Conservation (phyloP, 305 asterid genomes). For the Plantago rigida region DNA sequence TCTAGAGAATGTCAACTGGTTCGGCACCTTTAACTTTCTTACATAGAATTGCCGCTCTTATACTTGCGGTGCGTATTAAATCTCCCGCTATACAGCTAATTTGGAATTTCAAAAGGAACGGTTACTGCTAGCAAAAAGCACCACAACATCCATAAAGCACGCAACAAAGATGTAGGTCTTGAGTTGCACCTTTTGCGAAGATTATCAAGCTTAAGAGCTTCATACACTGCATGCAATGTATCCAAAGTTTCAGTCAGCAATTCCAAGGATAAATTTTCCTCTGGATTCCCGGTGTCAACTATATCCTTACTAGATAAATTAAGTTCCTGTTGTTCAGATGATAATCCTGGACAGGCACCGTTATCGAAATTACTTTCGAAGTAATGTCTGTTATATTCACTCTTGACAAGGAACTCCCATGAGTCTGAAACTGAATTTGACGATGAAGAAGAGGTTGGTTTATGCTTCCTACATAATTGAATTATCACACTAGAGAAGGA, state of each 20-base stretch:
- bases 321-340: constrained; percentile 32
- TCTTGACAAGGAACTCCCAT: constrained; percentile 78
- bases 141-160: constrained; percentile 12
- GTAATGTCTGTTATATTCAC: constrained; percentile 64
- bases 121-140: constrained; percentile 21
- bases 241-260: constrained; percentile 55
- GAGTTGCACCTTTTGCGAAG: constrained; percentile 69
- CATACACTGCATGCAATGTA: constrained; percentile 82
- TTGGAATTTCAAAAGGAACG: constrained; percentile 9
- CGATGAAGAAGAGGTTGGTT: constrained; percentile 26
- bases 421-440: constrained; percentile 43
- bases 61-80: background rate
- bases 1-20: too few relatives aligned
- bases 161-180: constrained; percentile 18
- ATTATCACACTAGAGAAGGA: constrained; percentile 52
- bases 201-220: constrained; percentile 72
- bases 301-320: constrained; percentile 33
- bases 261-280: constrained; percentile 33
- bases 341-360: constrained; percentile 38
- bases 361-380: constrained; percentile 34
- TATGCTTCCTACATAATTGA: constrained; percentile 39
- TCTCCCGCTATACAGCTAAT: background rate
- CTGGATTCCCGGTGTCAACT: constrained; percentile 29
- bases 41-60: background rate
- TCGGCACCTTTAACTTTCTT: too few relatives aligned